Evolutionary conservation across 306 rosid species (phyloP).

Genomic region (Citrullus mucosospermus): DNA sequence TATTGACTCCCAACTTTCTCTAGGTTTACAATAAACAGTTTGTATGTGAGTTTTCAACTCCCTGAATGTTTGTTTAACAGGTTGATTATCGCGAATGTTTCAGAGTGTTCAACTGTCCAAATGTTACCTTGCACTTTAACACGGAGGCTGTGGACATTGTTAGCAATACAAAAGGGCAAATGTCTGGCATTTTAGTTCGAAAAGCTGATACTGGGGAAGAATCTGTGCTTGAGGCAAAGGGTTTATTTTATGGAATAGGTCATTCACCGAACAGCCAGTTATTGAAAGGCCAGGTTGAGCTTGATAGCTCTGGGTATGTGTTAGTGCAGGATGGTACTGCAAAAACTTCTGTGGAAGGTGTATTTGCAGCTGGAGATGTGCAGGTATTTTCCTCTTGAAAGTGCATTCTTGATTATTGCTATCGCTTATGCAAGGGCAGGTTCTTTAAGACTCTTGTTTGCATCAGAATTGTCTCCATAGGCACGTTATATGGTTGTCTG

Average conservation of each 20-base stretch:
- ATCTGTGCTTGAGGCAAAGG: slow-evolving; percentile 74
- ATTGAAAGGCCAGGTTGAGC: slow-evolving; percentile 77
- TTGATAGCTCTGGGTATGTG: slow-evolving; percentile 61
- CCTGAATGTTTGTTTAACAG: slow-evolving; percentile 89
- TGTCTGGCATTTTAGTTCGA: slow-evolving; percentile 73
- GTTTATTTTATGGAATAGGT: slow-evolving; percentile 90
- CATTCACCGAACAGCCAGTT: slow-evolving; percentile 81
- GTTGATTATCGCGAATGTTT: slow-evolving; percentile 99
- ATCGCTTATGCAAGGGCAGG: neutral
- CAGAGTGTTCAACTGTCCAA: slow-evolving; percentile 95
- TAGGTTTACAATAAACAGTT: slow-evolving; percentile 6
- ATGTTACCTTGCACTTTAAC: slow-evolving; percentile 80
- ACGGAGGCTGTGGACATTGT: slow-evolving; percentile 78
- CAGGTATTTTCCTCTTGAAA: slow-evolving; percentile 42
- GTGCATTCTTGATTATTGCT: neutral
- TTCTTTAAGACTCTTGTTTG: neutral
- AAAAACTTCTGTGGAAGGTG: slow-evolving; percentile 76
- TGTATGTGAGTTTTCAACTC: slow-evolving; percentile 13
- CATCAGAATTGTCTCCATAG: neutral
- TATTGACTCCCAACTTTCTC: neutral
- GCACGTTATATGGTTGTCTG: neutral
- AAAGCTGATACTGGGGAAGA: slow-evolving; percentile 56
- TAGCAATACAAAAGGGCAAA: slow-evolving; percentile 81
- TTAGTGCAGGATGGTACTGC: slow-evolving; percentile 63
- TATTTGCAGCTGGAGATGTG: slow-evolving; percentile 92